These are phyloP conservation scores for Backusella circina DNA, from an alignment of 192 early-diverging fungal genomes.

Conservation along the genomic window DNA sequence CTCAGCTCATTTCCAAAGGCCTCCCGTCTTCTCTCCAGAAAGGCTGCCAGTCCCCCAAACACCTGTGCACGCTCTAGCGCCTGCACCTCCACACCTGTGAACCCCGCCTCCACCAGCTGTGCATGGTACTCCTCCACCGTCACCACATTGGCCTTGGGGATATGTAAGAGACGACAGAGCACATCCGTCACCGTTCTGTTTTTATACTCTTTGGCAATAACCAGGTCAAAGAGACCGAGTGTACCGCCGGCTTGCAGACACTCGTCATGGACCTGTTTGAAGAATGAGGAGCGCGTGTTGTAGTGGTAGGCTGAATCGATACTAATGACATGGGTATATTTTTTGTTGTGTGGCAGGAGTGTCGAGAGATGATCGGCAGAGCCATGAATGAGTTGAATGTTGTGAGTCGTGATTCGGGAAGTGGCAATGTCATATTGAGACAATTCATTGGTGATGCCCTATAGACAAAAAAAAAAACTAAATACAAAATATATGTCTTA, in stretches of 20 bases:
- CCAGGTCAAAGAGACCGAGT: constrained; percentile 39
- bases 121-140: constrained; percentile 32
- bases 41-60: constrained; percentile 39
- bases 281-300: constrained; percentile 38
- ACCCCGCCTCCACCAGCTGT: constrained; percentile 36
- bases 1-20: background rate
- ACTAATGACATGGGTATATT: constrained; percentile 27
- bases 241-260: constrained; percentile 16
- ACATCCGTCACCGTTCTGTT: constrained; percentile 13
- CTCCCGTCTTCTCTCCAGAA: constrained; percentile 19
- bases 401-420: constrained; percentile 10
- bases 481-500: too few relatives aligned
- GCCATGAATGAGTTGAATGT: constrained; percentile 16
- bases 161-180: constrained; percentile 25
- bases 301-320: constrained; percentile 52
- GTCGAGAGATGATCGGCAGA: constrained; percentile 13
- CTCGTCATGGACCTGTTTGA: constrained; percentile 15
- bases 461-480: constrained; percentile 4
- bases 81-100: too few relatives aligned
- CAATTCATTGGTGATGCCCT: constrained; percentile 44
- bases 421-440: constrained; percentile 36
- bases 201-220: constrained; percentile 7
- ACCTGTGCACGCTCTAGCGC: constrained; percentile 39
- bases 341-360: background rate
- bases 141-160: constrained; percentile 40